Conservation (phyloP, 768 basidiomycete species). For the Artomyces pyxidatus region DNA sequence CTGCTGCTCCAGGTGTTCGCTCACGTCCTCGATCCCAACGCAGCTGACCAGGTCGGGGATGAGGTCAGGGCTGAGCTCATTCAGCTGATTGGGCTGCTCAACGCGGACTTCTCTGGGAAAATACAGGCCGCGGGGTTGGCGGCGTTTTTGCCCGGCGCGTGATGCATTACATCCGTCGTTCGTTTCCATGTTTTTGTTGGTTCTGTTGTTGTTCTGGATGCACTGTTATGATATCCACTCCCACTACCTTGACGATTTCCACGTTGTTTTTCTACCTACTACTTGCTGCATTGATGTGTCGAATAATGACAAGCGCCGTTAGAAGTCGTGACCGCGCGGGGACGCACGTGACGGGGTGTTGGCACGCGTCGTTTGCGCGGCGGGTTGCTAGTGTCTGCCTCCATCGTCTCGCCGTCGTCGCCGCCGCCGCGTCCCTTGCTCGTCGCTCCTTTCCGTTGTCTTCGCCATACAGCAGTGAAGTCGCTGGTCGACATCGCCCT, state of each 20-base stretch:
- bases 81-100: slow-evolving; percentile 62
- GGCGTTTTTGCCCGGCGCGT: slow-evolving; percentile 41
- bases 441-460: slow-evolving; percentile 7
- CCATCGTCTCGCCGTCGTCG: too few relatives aligned
- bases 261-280: too few relatives aligned
- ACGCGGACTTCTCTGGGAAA: slow-evolving; percentile 66
- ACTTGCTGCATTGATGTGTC: too few relatives aligned
- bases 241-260: too few relatives aligned
- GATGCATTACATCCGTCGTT: slow-evolving; percentile 6
- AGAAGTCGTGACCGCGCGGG: too few relatives aligned
- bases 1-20: slow-evolving; percentile 71
- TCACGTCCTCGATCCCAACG: slow-evolving; percentile 71
- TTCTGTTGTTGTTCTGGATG: neutral
- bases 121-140: slow-evolving; percentile 73
- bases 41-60: slow-evolving; percentile 69
- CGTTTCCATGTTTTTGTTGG: slow-evolving; percentile 1
- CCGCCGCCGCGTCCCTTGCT: too few relatives aligned
- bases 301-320: too few relatives aligned
- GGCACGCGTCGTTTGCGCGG: too few relatives aligned
- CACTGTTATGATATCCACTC: too few relatives aligned
- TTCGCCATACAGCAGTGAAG: slow-evolving; percentile 15
- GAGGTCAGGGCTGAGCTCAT: slow-evolving; percentile 74
- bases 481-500: slow-evolving; percentile 22
- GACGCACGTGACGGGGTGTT: too few relatives aligned
- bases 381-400: too few relatives aligned